Percentiles rank a stretch among this genome's conserved stretches.
These are phyloP conservation scores for Byssochlamys sp. DNA, from an alignment of 2,329 filamentous ascomycete genomes.

Conservation along the genomic window DNA sequence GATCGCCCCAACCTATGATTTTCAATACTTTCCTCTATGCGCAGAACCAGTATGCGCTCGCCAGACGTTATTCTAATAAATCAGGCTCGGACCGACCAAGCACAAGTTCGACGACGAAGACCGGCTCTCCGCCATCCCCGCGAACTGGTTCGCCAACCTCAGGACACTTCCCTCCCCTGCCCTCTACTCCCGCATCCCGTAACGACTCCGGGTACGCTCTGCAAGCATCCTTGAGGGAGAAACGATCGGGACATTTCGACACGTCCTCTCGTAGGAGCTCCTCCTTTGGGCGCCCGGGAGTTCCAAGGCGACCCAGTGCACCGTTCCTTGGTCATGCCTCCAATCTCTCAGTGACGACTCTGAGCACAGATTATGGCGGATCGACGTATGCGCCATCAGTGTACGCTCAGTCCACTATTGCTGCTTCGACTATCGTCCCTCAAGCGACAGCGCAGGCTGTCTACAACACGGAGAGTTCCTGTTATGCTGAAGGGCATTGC, in stretches of 20 bases:
- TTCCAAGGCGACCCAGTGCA: conserved; percentile 52
- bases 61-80: conserved; percentile 31
- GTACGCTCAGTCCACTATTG: conserved; percentile 42
- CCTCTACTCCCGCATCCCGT: conserved; percentile 69
- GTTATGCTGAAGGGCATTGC: conserved; percentile 41
- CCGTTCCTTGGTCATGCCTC: conserved; percentile 60
- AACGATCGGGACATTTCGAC: conserved; percentile 87
- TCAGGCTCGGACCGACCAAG: conserved; percentile 57
- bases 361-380: conserved; percentile 31
- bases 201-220: conserved; percentile 87
- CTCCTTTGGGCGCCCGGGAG: conserved; percentile 62
- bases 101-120: conserved; percentile 52
- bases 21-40: conserved; percentile 87
- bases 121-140: conserved; percentile 49
- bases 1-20: conserved; percentile 52
- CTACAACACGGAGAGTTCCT: conserved; percentile 32
- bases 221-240: conserved; percentile 78
- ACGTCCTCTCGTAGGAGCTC: conserved; percentile 74
- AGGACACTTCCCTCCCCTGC: conserved; percentile 64
- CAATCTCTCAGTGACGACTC: conserved; percentile 35
- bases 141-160: conserved; percentile 63
- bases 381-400: conserved; percentile 42
- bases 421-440: conserved; percentile 43
- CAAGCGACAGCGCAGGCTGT: conserved; percentile 29
- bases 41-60: conserved; percentile 50